phyloP scores from a whole-genome alignment of 2,329 filamentous ascomycete species.

The Penicillium sp. region DNA sequence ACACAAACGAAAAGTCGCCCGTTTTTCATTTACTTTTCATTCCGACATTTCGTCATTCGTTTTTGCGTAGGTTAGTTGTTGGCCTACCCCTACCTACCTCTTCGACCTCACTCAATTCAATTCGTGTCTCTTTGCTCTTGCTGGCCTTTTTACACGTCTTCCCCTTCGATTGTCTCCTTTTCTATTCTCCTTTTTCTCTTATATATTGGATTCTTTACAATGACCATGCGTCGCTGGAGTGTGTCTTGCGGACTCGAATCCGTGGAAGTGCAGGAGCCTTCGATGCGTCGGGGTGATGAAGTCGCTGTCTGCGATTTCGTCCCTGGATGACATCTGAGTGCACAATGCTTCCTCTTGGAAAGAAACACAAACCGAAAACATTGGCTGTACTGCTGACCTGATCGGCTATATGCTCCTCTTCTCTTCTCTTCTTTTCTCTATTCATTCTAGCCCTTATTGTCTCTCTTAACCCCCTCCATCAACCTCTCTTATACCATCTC shows the following conservation, averaged over 20 bases:
- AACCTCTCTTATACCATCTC: not conserved
- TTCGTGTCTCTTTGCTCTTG: constrained; percentile 14
- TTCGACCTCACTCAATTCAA: constrained; percentile 17
- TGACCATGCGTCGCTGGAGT: not conserved
- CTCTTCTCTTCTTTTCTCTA: not conserved
- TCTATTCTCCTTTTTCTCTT: not conserved
- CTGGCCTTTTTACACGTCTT: constrained; percentile 5
- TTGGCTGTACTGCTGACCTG: not conserved
- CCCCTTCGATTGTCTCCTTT: constrained; percentile 1
- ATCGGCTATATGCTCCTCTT: not conserved
- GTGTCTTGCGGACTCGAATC: not conserved
- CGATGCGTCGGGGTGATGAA: not conserved
- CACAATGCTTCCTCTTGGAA: not conserved
- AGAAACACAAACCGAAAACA: not conserved
- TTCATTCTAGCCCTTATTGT: not conserved
- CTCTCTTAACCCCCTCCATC: not conserved
- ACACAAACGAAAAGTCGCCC: not conserved
- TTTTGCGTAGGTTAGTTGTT: constrained; percentile 25
- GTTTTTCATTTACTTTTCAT: not conserved
- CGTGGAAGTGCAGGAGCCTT: not conserved
- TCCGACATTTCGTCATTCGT: constrained; percentile 13
- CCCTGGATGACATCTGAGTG: not conserved
- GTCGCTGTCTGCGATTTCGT: not conserved
- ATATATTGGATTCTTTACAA: not conserved
- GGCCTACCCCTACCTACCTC: constrained; percentile 29